phyloP scores from a whole-genome alignment of 257 asterid species.

The Cinchona pubescens region DNA sequence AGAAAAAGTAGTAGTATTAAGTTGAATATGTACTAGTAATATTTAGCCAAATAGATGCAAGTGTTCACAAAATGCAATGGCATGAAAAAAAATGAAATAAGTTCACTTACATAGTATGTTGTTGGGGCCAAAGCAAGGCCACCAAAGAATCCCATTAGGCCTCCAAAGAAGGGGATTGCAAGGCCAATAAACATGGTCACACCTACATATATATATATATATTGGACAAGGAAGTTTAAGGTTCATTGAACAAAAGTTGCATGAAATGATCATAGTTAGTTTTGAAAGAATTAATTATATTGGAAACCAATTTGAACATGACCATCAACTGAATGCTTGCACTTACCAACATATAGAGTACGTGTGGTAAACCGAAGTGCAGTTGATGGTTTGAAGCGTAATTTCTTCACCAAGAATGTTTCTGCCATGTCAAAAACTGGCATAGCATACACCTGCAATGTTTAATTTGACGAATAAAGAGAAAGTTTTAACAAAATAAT shows the following conservation, averaged over 20 bases:
- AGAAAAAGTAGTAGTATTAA: not conserved
- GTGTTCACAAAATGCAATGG: not conserved
- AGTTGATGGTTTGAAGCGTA: constrained; percentile 43
- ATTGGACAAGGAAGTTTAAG: not conserved
- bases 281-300: not conserved
- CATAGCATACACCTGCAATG: constrained; percentile 48
- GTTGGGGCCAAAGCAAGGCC: constrained; percentile 89
- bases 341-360: constrained; percentile 53
- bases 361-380: constrained; percentile 49
- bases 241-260: not conserved
- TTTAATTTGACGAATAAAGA: not conserved
- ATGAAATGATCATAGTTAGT: not conserved
- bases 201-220: constrained; percentile 39
- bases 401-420: constrained; percentile 40
- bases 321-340: not conserved
- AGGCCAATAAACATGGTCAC: constrained; percentile 64
- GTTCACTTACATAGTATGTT: constrained; percentile 52
- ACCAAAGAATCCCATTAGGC: constrained; percentile 80
- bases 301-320: not conserved
- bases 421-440: constrained; percentile 58
- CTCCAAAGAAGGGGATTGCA: constrained; percentile 83
- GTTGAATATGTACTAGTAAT: too few relatives aligned
- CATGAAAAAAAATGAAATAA: not conserved
- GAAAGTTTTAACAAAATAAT: not conserved
- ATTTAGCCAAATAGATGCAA: not conserved